phyloP scores from a whole-genome alignment of 2,329 filamentous ascomycete species.

The Pseudogymnoascus sp. region DNA sequence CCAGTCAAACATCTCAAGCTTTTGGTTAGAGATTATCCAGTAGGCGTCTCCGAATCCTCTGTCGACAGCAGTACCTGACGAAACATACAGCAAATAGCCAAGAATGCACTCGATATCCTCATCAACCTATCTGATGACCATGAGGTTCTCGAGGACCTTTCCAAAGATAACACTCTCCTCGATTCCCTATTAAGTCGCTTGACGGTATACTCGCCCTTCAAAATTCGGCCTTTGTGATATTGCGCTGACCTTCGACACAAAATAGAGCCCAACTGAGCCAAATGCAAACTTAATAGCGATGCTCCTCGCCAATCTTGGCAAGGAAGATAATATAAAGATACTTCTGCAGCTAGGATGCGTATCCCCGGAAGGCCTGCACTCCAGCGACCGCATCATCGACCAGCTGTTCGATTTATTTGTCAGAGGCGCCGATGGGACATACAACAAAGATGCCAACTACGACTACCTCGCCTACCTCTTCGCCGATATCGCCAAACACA shows the following conservation, averaged over 20 bases:
- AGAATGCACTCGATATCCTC: constrained; percentile 84
- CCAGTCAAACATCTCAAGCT: constrained; percentile 85
- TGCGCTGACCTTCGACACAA: constrained; percentile 16
- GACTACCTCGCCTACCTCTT: constrained; percentile 94
- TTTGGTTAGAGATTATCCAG: constrained; percentile 73
- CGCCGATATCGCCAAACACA: constrained; percentile 81
- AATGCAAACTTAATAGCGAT: constrained; percentile 83
- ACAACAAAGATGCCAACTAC: constrained; percentile 79
- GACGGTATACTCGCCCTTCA: constrained; percentile 57
- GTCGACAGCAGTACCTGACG: not conserved
- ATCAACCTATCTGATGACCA: constrained; percentile 75
- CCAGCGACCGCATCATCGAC: constrained; percentile 69
- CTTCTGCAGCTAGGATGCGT: constrained; percentile 63
- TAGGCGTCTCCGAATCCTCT: constrained; percentile 31
- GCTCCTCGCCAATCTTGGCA: constrained; percentile 86
- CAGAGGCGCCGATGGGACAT: constrained; percentile 72
- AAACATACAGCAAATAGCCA: constrained; percentile 66
- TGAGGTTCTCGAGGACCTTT: constrained; percentile 66
- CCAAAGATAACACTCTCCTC: constrained; percentile 73
- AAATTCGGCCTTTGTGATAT: constrained; percentile 8
- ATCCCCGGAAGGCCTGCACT: constrained; percentile 62
- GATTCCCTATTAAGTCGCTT: constrained; percentile 66
- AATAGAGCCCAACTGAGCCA: constrained; percentile 62
- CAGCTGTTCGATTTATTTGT: constrained; percentile 95
- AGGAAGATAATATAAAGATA: constrained; percentile 65